Evolutionary conservation across 352 stramenopile species (phyloP), one percentile per base, ranked within the genome.

Genomic region (Globisporangium uncinulatum): DNA sequence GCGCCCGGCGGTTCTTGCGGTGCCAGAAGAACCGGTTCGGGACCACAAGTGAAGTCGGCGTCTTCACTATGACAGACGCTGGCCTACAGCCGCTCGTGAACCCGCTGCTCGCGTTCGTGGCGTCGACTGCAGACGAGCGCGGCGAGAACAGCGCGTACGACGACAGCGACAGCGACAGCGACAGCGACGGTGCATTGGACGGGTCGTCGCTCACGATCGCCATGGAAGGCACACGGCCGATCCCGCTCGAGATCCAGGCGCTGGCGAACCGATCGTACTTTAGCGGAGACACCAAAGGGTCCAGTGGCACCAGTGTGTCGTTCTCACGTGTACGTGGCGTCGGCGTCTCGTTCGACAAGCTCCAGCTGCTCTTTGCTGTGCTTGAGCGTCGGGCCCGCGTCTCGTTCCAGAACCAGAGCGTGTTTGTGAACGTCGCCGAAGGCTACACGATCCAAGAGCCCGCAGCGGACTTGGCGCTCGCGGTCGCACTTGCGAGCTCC

Each of bases 1-100:
- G 80, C 55, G 54, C 78, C 7, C 82, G 89, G 11, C 79, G 96
- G n/a, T 92, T 98, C 37, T 56, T 98, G 15, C 79, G 95, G 10
- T 97, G 91, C 45, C 81, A 92, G 20, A 99, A 99, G 66, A 98
- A 98, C 79, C 89, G 94, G 15, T 99, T 99, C 63, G 96, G 96
- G 41, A 96, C 89, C 29, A 97, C 87, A 9, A 95, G 94, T 59
- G 94, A 98, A 64, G 92, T 98, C n/a, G 96, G 94, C 11, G 89
- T 99, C 24, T 98, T 98, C 62, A 84, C 89, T 62, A 98, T 99
- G 92, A 93, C 74, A 13, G 83, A 94, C 54, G 69, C 71, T 39
- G 90, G 89, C 9, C 64, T 97, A 3, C 67, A 79, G 39, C 82
- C 89, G 53, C 66, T 97, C 31, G 60, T 67, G 19, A 94, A 95